Conservation (phyloP, 2,329 filamentous ascomycete species). For the Chaetomium olivaceum region DNA sequence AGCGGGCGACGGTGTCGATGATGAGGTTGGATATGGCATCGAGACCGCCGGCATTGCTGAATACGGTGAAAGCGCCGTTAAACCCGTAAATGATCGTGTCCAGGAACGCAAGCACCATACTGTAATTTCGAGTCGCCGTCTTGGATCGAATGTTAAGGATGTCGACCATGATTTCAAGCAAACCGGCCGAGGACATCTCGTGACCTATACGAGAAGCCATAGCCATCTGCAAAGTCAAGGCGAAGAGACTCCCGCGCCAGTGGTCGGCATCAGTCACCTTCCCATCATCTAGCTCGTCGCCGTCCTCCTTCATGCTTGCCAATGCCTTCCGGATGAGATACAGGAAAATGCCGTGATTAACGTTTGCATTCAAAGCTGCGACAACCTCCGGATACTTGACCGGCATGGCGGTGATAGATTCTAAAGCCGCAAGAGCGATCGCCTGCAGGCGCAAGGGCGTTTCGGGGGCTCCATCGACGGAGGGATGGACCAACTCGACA, state of each 20-base stretch:
- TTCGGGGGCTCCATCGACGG: conserved; percentile 64
- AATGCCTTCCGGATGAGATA: conserved; percentile 92
- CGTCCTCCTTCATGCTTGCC: conserved; percentile 68
- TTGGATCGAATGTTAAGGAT: conserved; percentile 79
- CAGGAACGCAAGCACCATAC: conserved; percentile 81
- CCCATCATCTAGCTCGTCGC: conserved; percentile 55
- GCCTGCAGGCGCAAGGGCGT: conserved; percentile 79
- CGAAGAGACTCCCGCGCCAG: conserved; percentile 88
- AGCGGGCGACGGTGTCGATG: conserved; percentile 71
- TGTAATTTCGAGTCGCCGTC: conserved; percentile 80
- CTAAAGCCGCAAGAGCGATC: conserved; percentile 76
- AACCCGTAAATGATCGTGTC: conserved; percentile 86
- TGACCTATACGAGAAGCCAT: conserved; percentile 73
- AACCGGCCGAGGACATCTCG: conserved; percentile 82
- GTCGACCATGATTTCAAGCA: conserved; percentile 88
- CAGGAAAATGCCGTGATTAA: conserved; percentile 92
- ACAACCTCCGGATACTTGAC: conserved; percentile 78
- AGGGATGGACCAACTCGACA: conserved; percentile 85
- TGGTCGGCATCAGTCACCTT: conserved; percentile 72
- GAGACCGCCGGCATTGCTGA: conserved; percentile 80
- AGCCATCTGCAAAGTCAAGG: conserved; percentile 79
- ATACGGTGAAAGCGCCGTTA: conserved; percentile 77
- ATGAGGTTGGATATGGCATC: conserved; percentile 89
- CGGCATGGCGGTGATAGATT: conserved; percentile 80
- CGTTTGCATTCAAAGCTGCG: conserved; percentile 88